phyloP scores from a whole-genome alignment of 257 asterid species.

The Petunia axillaris region DNA sequence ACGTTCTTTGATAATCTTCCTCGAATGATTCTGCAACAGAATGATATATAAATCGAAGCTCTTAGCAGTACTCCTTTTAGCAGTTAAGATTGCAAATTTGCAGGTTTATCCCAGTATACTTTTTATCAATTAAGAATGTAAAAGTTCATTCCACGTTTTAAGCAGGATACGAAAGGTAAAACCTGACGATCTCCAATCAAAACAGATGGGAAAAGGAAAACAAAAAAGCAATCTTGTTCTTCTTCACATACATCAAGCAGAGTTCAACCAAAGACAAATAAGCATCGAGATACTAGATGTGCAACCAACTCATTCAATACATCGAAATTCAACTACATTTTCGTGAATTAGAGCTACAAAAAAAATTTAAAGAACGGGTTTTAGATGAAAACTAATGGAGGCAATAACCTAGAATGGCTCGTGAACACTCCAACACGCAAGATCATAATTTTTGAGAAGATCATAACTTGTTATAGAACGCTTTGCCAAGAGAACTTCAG shows the following conservation, averaged over 20 bases:
- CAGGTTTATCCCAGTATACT: neutral
- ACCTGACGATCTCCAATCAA: neutral
- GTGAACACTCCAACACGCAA: neutral
- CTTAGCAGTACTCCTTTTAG: neutral
- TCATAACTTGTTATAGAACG: neutral
- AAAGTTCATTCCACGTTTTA: constrained; percentile 1
- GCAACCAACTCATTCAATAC: neutral
- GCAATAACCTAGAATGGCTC: neutral
- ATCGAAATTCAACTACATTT: neutral
- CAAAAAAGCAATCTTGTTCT: neutral
- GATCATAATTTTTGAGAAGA: neutral
- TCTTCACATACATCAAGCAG: neutral
- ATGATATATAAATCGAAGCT: neutral
- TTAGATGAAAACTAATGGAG: neutral
- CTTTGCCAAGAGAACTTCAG: neutral
- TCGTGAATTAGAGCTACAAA: neutral
- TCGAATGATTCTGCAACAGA: constrained; percentile 50
- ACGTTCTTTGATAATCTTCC: constrained; percentile 33
- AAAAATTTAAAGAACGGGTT: neutral
- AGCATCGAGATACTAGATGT: neutral
- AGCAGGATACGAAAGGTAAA: neutral
- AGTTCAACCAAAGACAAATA: neutral
- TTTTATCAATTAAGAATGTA: neutral
- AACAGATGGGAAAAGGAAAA: neutral
- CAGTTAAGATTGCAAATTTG: constrained; percentile 9